A percentile compares a stretch with the other conserved stretches of the same genome.
Conservation (phyloP, 2,329 filamentous ascomycete species). For the Pseudocercospora eumusae region DNA sequence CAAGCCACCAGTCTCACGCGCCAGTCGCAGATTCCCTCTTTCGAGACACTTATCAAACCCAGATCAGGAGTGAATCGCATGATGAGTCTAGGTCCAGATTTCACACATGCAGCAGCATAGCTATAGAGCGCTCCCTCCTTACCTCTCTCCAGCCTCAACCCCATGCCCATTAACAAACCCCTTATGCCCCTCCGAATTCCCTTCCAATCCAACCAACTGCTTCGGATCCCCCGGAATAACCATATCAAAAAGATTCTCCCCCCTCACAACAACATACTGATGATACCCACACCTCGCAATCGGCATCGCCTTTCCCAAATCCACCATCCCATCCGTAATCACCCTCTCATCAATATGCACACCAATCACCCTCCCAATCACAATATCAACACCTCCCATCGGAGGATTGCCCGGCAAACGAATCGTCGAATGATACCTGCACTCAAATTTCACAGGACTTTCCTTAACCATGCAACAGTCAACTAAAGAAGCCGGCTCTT, state of each 20-base stretch:
- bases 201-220: slow-evolving; percentile 39
- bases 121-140: too few species aligned
- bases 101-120: too few species aligned
- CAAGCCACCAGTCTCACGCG: too few species aligned
- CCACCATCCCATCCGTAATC: slow-evolving; percentile 57
- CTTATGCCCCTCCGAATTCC: slow-evolving; percentile 39
- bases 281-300: slow-evolving; percentile 64
- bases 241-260: slow-evolving; percentile 60
- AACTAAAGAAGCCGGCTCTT: slow-evolving; percentile 47
- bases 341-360: slow-evolving; percentile 60
- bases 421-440: slow-evolving; percentile 57
- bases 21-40: too few species aligned
- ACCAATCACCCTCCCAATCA: slow-evolving; percentile 59
- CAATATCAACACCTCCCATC: slow-evolving; percentile 59
- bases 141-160: slow-evolving; percentile 15
- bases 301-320: slow-evolving; percentile 59
- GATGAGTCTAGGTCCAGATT: too few species aligned
- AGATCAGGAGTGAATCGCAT: too few species aligned
- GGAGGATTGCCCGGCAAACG: slow-evolving; percentile 59
- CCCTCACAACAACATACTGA: slow-evolving; percentile 58
- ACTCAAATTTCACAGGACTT: slow-evolving; percentile 62
- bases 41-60: too few species aligned
- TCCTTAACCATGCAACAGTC: slow-evolving; percentile 56
- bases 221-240: slow-evolving; percentile 41
- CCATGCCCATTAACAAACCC: slow-evolving; percentile 36